Conservation (phyloP, 345 rosid species). For the Gossypium mustelinum region DNA sequence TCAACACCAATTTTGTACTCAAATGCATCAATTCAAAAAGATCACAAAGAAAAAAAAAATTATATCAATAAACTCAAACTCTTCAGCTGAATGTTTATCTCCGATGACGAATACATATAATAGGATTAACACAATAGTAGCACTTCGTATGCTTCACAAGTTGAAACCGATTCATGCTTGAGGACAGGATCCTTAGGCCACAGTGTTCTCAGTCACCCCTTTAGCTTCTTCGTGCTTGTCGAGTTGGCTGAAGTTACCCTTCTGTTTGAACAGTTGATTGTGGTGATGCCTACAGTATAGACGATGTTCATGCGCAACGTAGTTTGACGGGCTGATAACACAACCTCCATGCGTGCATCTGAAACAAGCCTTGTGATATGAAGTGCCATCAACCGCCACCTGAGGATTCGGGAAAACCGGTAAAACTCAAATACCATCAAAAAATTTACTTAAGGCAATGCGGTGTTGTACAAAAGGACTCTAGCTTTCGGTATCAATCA, state of each 20-base stretch:
- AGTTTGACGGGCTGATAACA: constrained; percentile 60
- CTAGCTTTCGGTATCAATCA: neutral
- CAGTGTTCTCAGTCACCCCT: constrained; percentile 24
- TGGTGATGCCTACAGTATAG: constrained; percentile 73
- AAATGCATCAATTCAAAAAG: constrained; percentile 2
- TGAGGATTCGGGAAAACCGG: constrained; percentile 11
- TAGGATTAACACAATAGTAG: neutral
- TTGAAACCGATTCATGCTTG: constrained; percentile 8
- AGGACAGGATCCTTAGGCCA: constrained; percentile 25
- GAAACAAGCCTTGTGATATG: constrained; percentile 67
- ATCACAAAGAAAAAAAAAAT: constrained; percentile 20
- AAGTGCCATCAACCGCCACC: constrained; percentile 69
- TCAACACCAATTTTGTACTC: constrained; percentile 14
- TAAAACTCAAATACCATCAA: neutral
- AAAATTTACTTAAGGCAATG: neutral
- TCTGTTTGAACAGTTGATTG: constrained; percentile 62
- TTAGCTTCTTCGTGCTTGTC: constrained; percentile 30
- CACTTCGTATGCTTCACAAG: constrained; percentile 16
- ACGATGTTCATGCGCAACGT: constrained; percentile 58
- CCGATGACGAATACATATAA: constrained; percentile 7
- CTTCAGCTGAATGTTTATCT: constrained; percentile 9
- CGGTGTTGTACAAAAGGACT: too few relatives aligned
- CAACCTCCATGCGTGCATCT: constrained; percentile 74
- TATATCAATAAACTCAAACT: constrained; percentile 16
- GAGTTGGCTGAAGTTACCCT: constrained; percentile 33